Percentiles rank a stretch among this genome's conserved stretches.
These are phyloP conservation scores for Populus pruinosa DNA, from an alignment of 345 rosid genomes.

Conservation along the genomic window DNA sequence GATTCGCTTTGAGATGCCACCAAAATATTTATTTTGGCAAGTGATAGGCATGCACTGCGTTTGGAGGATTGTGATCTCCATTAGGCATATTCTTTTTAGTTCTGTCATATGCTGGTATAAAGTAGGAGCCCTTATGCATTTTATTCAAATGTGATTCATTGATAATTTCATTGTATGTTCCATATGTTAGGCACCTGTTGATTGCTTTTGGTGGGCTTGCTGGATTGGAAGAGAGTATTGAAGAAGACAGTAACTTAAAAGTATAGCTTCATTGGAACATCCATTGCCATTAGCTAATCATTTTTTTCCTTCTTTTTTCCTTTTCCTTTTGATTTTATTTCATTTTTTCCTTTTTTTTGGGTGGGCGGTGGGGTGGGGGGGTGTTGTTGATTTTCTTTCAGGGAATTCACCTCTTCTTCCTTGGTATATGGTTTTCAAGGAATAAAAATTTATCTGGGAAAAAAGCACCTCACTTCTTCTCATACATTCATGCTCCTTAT, in stretches of 20 bases:
- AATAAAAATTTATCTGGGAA: not conserved
- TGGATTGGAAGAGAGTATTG: slow-evolving; percentile 80
- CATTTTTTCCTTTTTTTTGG: not conserved
- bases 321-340: not conserved
- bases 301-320: not conserved
- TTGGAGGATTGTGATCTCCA: not conserved
- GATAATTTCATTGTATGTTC: not conserved
- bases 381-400: not conserved
- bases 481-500: not conserved
- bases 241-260: slow-evolving; percentile 66
- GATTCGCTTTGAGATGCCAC: not conserved
- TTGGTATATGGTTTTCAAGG: not conserved
- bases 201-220: slow-evolving; percentile 97
- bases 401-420: not conserved
- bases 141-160: not conserved
- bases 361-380: too few relatives aligned
- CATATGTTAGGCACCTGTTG: slow-evolving; percentile 60
- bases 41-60: not conserved
- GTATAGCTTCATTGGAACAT: slow-evolving; percentile 27
- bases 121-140: not conserved
- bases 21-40: not conserved
- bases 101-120: not conserved
- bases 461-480: not conserved
- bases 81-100: not conserved
- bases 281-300: not conserved